Evolutionary conservation across 768 basidiomycete genomes (phyloP), one percentile per base, ranked within the genome.

Genomic region (Rhizopogon vesiculosus): DNA sequence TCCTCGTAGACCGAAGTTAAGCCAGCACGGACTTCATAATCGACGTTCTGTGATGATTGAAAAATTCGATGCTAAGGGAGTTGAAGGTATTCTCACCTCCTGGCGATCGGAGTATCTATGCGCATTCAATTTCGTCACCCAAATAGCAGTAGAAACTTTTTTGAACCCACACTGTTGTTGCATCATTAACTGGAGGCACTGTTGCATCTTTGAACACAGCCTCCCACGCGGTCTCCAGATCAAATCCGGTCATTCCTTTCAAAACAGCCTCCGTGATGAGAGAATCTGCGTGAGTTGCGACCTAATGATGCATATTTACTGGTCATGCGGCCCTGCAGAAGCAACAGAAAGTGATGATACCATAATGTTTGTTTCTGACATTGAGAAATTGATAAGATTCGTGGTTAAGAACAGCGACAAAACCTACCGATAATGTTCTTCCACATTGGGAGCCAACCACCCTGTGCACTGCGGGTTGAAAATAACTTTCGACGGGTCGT

Each of bases 401-500:
- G 56, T 35, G 39, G 48, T 0, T 10, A 40, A 45, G 29, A 53
- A n/a, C 3, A 15, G n/a, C 41, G 19, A 40, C 12, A 43, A 18
- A 25, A 59, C 74, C 58, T 45, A 81, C 83, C 84, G 25, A 87
- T 81, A 13, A 92, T 79, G 58, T 92, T 92, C 71, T 91, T 92
- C 91, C 91, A 93, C 89, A 92, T 91, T 0, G 91, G 91, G 39
- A 93, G 71, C 88, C 90, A 90, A 3, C 91, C 91, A 15, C 87
- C 81, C 83, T 78, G 60, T 7, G 49, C 15, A 6, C 15, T 8
- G 31, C 40, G 13, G 16, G 38, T 18, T 7, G 38, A 44, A 25
- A 19, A 15, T 2, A 44, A 52, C 51, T 15, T 5, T 8, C 15
- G 56, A 51, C 39, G 44, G 45, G n/a, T 5, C 2, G 48, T 39